These are phyloP conservation scores for Umbelopsis isabellina DNA, from an alignment of 192 early-diverging fungal genomes.

Conservation along the genomic window DNA sequence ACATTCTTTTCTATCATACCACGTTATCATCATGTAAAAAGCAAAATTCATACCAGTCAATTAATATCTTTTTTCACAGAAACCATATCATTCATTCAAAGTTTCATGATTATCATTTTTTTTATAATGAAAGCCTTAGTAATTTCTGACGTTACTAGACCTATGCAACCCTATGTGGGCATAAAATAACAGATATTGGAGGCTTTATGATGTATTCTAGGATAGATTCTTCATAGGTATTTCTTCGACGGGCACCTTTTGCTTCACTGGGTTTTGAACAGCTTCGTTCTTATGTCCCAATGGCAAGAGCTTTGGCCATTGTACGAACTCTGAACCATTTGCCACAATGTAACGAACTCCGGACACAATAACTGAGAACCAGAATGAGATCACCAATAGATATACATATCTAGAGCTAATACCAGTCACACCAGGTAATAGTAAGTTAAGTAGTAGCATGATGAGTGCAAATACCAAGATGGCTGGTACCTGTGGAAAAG, in stretches of 20 bases:
- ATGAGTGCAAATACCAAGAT: conserved; percentile 50
- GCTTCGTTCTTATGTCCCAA: neutral
- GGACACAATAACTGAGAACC: conserved; percentile 50
- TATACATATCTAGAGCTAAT: conserved; percentile 30
- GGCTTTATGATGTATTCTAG: neutral
- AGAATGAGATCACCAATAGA: conserved; percentile 48
- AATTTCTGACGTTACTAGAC: too few species aligned
- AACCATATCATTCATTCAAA: too few species aligned
- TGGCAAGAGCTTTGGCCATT: conserved; percentile 54
- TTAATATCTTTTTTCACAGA: too few species aligned
- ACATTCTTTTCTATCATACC: neutral
- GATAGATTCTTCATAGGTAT: conserved; percentile 2
- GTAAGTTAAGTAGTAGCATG: conserved; percentile 54
- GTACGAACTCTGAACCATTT: conserved; percentile 52
- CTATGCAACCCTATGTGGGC: neutral
- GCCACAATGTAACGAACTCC: conserved; percentile 45
- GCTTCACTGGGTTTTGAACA: neutral
- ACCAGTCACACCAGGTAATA: conserved; percentile 42
- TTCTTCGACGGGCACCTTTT: conserved; percentile 1
- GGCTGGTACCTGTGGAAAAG: conserved; percentile 26
- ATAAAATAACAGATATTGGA: neutral
- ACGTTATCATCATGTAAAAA: neutral
- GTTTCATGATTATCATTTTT: too few species aligned
- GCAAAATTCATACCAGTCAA: too few species aligned
- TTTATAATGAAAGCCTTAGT: too few species aligned